Evolutionary conservation across 345 rosid species (phyloP).

Genomic region (Luvunga scandens): DNA sequence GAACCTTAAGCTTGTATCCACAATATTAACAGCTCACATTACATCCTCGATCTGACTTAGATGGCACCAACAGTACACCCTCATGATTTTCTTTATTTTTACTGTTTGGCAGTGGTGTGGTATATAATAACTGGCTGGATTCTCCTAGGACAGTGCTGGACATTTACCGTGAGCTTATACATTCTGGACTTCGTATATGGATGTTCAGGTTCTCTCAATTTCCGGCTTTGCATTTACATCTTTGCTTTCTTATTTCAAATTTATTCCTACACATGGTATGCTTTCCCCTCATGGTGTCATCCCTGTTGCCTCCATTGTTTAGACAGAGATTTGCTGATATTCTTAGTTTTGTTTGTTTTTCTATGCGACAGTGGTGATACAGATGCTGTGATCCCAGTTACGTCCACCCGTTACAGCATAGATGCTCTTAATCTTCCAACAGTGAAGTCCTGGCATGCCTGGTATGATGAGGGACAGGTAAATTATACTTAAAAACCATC

Average conservation of each 20-base stretch:
- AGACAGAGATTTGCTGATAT: background rate
- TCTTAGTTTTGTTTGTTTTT: background rate
- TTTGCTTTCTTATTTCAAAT: background rate
- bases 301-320: background rate
- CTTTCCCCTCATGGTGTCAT: background rate
- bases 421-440: conserved; percentile 79
- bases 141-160: conserved; percentile 66
- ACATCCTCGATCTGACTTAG: background rate
- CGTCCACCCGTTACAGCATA: conserved; percentile 83
- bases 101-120: conserved; percentile 40
- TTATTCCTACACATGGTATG: background rate
- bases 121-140: conserved; percentile 64
- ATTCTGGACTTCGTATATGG: conserved; percentile 80
- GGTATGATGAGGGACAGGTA: conserved; percentile 93
- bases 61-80: background rate
- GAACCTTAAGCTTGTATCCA: background rate
- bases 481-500: background rate
- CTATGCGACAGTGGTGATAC: conserved; percentile 69
- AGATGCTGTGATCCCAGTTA: conserved; percentile 83
- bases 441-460: conserved; percentile 58
- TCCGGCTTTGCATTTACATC: background rate
- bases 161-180: conserved; percentile 73
- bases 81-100: background rate
- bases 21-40: background rate
- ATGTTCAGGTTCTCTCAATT: conserved; percentile 66